phyloP scores from a whole-genome alignment of 202 grass and related monocot genomes.

The Bolboschoenoplectus hybrid region DNA sequence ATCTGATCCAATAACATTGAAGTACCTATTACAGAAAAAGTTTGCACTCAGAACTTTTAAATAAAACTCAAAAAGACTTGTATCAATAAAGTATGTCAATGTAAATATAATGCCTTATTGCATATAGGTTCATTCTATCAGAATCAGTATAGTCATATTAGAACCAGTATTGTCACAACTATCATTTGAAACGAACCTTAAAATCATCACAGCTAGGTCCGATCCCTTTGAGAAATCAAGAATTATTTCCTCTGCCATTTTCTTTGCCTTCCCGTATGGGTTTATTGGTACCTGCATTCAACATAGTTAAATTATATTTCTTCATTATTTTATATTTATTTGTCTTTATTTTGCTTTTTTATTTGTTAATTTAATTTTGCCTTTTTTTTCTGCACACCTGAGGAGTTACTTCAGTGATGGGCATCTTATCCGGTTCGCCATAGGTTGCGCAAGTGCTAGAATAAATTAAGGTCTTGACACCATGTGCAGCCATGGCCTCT shows the following conservation, averaged over 20 bases:
- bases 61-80: neutral
- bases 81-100: neutral
- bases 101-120: neutral
- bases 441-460: slow-evolving; percentile 97
- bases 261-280: slow-evolving; percentile 96
- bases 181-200: slow-evolving; percentile 56
- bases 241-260: slow-evolving; percentile 99
- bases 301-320: neutral
- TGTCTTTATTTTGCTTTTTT: slow-evolving; percentile 14
- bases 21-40: slow-evolving; percentile 60
- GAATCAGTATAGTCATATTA: slow-evolving; percentile 1
- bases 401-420: slow-evolving; percentile 92
- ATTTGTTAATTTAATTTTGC: slow-evolving; percentile 1
- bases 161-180: slow-evolving; percentile 7
- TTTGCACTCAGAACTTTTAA: slow-evolving; percentile 15
- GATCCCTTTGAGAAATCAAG: slow-evolving; percentile 83
- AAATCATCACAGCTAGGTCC: slow-evolving; percentile 87
- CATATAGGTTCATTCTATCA: neutral
- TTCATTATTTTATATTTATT: neutral
- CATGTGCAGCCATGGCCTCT: slow-evolving; percentile 73
- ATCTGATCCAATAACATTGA: slow-evolving; percentile 98
- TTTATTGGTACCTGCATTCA: slow-evolving; percentile 79
- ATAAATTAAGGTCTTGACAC: slow-evolving; percentile 84
- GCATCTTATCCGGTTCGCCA: slow-evolving; percentile 93
- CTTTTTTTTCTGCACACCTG: slow-evolving; percentile 51